phyloP scores from a whole-genome alignment of 257 asterid species.

The Nyctanthes arbortristis region DNA sequence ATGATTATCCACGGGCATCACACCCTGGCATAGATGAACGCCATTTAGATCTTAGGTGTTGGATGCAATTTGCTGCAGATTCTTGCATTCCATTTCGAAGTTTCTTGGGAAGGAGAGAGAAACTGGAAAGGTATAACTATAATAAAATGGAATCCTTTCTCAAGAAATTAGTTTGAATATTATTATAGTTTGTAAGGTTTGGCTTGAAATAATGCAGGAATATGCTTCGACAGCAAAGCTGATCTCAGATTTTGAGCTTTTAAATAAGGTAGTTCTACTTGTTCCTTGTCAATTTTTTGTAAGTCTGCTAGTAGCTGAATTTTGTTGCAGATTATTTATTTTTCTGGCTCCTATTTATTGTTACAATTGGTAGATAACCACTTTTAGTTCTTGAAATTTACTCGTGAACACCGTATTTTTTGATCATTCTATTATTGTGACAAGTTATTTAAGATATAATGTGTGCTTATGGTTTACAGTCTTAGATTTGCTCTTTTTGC shows the following conservation, averaged over 20 bases:
- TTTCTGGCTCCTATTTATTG: constrained; percentile 7
- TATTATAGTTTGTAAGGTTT: constrained; percentile 17
- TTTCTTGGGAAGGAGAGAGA: constrained; percentile 61
- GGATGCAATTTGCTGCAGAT: constrained; percentile 98
- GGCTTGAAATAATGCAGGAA: constrained; percentile 55
- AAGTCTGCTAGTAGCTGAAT: not conserved
- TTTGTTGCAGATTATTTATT: not conserved
- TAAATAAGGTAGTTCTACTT: constrained; percentile 60
- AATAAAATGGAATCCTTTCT: not conserved
- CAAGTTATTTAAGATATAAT: not conserved
- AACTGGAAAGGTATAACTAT: constrained; percentile 53
- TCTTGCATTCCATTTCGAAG: constrained; percentile 82
- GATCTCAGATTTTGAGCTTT: constrained; percentile 89
- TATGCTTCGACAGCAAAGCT: constrained; percentile 63
- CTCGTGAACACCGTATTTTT: constrained; percentile 11
- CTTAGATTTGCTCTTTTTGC: constrained; percentile 22
- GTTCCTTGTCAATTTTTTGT: constrained; percentile 3
- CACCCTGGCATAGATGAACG: constrained; percentile 95
- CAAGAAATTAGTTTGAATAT: constrained; percentile 2
- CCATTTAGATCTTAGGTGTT: constrained; percentile 97
- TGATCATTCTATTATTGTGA: not conserved
- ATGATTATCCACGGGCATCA: constrained; percentile 99
- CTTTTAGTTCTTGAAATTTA: constrained; percentile 8
- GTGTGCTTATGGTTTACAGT: constrained; percentile 7
- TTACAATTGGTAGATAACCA: not conserved